Conservation (phyloP, 495 filamentous ascomycete species). For the Poronia punctata region DNA sequence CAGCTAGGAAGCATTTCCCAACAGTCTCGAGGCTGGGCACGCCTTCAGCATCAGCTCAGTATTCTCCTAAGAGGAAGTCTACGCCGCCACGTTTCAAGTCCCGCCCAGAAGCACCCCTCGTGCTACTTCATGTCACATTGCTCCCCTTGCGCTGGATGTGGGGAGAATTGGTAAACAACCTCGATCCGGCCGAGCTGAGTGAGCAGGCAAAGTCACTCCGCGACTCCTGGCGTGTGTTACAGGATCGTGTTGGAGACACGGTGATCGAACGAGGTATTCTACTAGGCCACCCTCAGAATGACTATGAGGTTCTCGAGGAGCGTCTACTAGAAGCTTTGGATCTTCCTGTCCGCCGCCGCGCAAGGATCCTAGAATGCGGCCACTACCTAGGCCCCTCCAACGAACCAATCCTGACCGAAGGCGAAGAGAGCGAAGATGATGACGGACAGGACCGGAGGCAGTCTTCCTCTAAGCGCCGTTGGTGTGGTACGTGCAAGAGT, state of each 20-base stretch:
- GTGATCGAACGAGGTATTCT: slow-evolving; percentile 79
- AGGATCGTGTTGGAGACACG: slow-evolving; percentile 68
- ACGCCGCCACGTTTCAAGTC: slow-evolving; percentile 43
- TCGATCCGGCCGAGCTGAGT: slow-evolving; percentile 39
- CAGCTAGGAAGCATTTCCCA: slow-evolving; percentile 34
- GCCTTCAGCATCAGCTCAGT: slow-evolving; percentile 38
- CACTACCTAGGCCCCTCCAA: slow-evolving; percentile 54
- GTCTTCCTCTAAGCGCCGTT: slow-evolving; percentile 39
- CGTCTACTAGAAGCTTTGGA: slow-evolving; percentile 83
- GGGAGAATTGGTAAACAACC: slow-evolving; percentile 45
- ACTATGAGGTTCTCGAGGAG: slow-evolving; percentile 90
- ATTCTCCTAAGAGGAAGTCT: slow-evolving; percentile 53
- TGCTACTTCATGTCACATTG: slow-evolving; percentile 81
- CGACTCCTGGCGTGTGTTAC: slow-evolving; percentile 66
- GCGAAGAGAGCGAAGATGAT: slow-evolving; percentile 43
- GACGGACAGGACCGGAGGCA: slow-evolving; percentile 26
- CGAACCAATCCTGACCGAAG: slow-evolving; percentile 35
- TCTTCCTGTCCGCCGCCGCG: slow-evolving; percentile 52
- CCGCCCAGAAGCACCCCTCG: slow-evolving; percentile 57
- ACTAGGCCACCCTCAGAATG: slow-evolving; percentile 80
- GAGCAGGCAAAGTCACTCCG: slow-evolving; percentile 51
- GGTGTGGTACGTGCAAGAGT: slow-evolving; percentile 52
- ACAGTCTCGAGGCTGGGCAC: slow-evolving; percentile 42
- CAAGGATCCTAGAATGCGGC: slow-evolving; percentile 70
- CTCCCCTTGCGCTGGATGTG: slow-evolving; percentile 67